These are phyloP conservation scores for Chrysopogon serrulatus DNA, from an alignment of 176 grass and related monocot species.

Conservation along the genomic window DNA sequence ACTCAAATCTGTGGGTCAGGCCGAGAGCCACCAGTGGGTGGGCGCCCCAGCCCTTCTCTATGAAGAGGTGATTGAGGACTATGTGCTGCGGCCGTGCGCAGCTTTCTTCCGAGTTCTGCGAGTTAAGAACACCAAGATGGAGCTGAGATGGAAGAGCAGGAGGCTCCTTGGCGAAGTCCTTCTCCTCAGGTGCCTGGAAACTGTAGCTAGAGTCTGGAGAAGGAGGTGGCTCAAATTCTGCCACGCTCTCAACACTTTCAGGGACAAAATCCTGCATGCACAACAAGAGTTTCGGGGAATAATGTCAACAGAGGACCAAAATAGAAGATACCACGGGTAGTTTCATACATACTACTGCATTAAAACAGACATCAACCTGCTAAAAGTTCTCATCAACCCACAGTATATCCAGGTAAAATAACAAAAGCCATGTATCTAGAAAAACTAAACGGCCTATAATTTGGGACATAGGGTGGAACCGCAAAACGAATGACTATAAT, in stretches of 20 bases:
- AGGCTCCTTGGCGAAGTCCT: conserved; percentile 91
- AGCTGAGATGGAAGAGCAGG: conserved; percentile 77
- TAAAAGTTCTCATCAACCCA: neutral
- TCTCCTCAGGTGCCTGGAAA: conserved; percentile 63
- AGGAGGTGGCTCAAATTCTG: conserved; percentile 70
- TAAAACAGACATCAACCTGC: neutral
- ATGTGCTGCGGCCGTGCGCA: conserved; percentile 79
- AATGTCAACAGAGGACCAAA: neutral
- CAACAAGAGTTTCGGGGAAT: neutral
- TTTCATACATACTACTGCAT: neutral
- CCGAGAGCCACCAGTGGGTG: conserved; percentile 81
- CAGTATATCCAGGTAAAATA: too few relatives aligned
- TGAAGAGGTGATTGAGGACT: conserved; percentile 94
- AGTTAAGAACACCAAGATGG: conserved; percentile 71
- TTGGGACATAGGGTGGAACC: too few relatives aligned
- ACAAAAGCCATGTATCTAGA: too few relatives aligned
- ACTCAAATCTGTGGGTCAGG: conserved; percentile 90
- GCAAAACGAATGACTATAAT: neutral
- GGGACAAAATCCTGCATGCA: conserved; percentile 83
- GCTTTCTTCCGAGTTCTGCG: conserved; percentile 56
- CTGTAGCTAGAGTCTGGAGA: conserved; percentile 85
- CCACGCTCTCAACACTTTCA: conserved; percentile 79
- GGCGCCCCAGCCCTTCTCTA: conserved; percentile 77
- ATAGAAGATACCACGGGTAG: neutral
- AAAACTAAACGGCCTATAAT: too few relatives aligned